Base-by-base conservation (phyloP, 108 stramenopile species). In the Ochromonas danica region DNA sequence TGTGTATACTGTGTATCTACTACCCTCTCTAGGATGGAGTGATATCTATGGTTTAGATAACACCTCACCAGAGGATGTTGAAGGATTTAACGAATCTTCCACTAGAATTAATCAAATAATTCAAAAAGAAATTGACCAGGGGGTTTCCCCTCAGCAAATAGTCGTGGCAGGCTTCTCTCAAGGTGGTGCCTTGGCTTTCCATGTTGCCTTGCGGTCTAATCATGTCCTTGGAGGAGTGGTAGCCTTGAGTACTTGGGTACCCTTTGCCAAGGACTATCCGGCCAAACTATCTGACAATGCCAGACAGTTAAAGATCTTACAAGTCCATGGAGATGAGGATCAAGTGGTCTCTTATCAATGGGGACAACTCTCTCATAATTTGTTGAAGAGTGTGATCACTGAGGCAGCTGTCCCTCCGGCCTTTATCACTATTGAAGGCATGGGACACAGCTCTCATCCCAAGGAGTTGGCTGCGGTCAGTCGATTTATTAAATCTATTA, bases 131-230 rank as follows among this genome's bases (percentile, higher is more conserved):
- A 41, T 71, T 25, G 78, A 78, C 0, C 45, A 30, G 39, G 81
- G 81, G 22, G 65, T 85, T 40, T 42, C 45, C n/a, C 25, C 67
- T 6, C 10, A 65, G 28, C 67, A 57, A 3, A 71, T 84, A 39
- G 81, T 81, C 28, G 43, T 86, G 6, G 81, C 75, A 1, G 83
- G 80, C 1, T 84, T 86, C 35, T 79, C 42, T 28, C 84, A 83
- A 74, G 83, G 85, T 22, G 85, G 83, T 0, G 83, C 83, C 3
- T 38, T 79, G 36, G 61, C 85, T 0, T 63, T 86, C 17, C 81
- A 85, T 42, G 17, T 43, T 10, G 74, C 83, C 41, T 72, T 84
- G 33, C 72, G 72, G 10, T 60, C 14, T 75, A 3, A 39, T 14
- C 28, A n/a, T 39, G 6, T 33, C 6, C 41, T 75, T 27, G 72